phyloP scores from a whole-genome alignment of 805 yeast genomes.

The Torulaspora microellipsoides region DNA sequence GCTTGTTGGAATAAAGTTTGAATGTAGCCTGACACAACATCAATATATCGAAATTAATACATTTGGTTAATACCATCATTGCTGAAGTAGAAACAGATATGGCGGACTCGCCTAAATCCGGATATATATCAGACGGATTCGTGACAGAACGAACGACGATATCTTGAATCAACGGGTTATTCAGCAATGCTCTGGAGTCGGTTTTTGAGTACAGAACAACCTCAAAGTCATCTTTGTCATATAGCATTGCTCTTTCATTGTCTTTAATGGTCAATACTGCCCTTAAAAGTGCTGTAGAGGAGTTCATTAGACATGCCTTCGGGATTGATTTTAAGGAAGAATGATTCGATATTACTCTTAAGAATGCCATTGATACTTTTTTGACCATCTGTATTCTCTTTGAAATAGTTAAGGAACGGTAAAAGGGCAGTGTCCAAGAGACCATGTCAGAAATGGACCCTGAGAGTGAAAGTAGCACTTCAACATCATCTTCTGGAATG shows the following conservation, averaged over 20 bases:
- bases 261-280: constrained; percentile 31
- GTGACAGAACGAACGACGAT: constrained; percentile 33
- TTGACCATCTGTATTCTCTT: constrained; percentile 52
- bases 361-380: constrained; percentile 45
- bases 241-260: constrained; percentile 27
- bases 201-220: constrained; percentile 42
- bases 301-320: constrained; percentile 34
- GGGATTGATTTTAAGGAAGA: constrained; percentile 25
- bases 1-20: constrained; percentile 32
- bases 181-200: constrained; percentile 47
- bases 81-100: constrained; percentile 35
- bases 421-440: constrained; percentile 51
- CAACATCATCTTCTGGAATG: constrained; percentile 29
- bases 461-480: constrained; percentile 23
- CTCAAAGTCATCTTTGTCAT: constrained; percentile 31
- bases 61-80: constrained; percentile 37
- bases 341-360: constrained; percentile 37
- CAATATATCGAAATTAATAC: constrained; percentile 45
- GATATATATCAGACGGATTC: constrained; percentile 28
- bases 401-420: constrained; percentile 42
- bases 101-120: constrained; percentile 29
- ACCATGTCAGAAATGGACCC: constrained; percentile 43
- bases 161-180: constrained; percentile 34
- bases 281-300: constrained; percentile 34
- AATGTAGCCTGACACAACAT: constrained; percentile 40